Base-by-base conservation (phyloP, 768 basidiomycete genomes). In the Rhodotorula sphaerocarpa region DNA sequence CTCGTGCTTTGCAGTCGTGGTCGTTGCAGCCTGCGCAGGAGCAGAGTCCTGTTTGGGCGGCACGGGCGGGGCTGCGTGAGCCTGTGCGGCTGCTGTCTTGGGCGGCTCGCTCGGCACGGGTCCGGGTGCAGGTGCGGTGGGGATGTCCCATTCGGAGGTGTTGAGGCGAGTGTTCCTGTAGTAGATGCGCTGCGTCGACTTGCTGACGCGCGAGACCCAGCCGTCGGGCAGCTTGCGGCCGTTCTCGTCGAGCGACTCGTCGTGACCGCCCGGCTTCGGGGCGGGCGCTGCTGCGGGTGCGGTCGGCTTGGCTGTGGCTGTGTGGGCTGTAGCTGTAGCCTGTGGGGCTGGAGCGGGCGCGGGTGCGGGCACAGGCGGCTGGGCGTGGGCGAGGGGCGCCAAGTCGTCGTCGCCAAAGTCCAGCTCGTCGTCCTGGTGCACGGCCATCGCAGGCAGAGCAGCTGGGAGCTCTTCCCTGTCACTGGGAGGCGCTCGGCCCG, bases 331-430 rank as follows among this genome's bases (percentile, higher is more conserved):
- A 39, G 34, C 3, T 21, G 39, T 15, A 18, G 48, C 23, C 5
- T 44, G 41, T 21, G 16, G 30, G 10, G 20, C 50, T 5, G 20
- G 21, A 23, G 31, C 23, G 12, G 39, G 5, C 1, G 28, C 20
- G 28, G 21, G 10, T 21, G 28, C 1, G 39, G 18, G 47, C 12
- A 14, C 3, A 2, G 15, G 14, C 16, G 50, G 43, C 5, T 27
- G 51, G 4, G 30, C 15, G 25, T 2, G 25, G 27, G 43, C n/a
- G 23, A 47, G 39, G 3, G 34, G 51, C 30, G 57, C 55, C 45
- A 66, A 54, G 1, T 66, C 63, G 58, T 70, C 69, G n/a, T 69
- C 68, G 43, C 65, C 68, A 64, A 65, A 69, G 68, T 69, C 68
- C 61, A 69, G 61, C 23, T 66, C 69, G 30, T 64, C 62, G 27